phyloP scores from a whole-genome alignment of 192 early-diverging fungal genomes.

The Coemansia sp. region DNA sequence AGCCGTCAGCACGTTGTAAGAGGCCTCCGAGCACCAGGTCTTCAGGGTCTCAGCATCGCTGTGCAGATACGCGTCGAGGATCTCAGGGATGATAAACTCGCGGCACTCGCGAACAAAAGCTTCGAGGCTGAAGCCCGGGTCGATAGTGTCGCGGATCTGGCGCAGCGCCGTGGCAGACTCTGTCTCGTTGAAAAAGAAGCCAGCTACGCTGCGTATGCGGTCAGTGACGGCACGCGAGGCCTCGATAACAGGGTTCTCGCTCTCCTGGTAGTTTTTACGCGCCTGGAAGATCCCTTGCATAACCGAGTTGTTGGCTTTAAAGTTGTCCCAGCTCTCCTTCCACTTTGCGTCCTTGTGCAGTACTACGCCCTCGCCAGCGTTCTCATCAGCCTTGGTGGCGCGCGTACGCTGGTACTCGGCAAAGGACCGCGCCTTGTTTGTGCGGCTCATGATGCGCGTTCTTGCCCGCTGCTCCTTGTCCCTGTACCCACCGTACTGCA shows the following conservation, averaged over 20 bases:
- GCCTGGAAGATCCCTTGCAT: conserved; percentile 83
- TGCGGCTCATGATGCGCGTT: conserved; percentile 48
- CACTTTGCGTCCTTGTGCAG: conserved; percentile 85
- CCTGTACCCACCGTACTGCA: conserved; percentile 75
- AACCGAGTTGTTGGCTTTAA: conserved; percentile 87
- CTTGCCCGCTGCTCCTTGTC: conserved; percentile 70
- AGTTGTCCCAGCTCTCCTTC: conserved; percentile 91
- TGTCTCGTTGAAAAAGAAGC: conserved; percentile 87
- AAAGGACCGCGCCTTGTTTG: conserved; percentile 51
- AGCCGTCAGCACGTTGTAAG: conserved; percentile 81
- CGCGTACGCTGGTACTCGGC: conserved; percentile 57
- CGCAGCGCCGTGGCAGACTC: conserved; percentile 91
- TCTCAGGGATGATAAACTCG: conserved; percentile 92
- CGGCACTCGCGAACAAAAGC: conserved; percentile 90
- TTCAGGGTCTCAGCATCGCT: conserved; percentile 81
- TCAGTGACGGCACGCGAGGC: conserved; percentile 78
- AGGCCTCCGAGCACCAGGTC: conserved; percentile 95
- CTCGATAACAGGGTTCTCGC: conserved; percentile 83
- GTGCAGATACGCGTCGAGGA: conserved; percentile 93
- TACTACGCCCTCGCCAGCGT: conserved; percentile 77
- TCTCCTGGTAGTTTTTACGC: conserved; percentile 83
- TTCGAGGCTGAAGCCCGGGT: conserved; percentile 86
- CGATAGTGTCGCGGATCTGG: conserved; percentile 77
- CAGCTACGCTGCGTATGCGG: conserved; percentile 74
- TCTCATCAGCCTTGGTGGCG: conserved; percentile 53